phyloP scores from a whole-genome alignment of 768 basidiomycete genomes.

The Leccinum uliginosum region DNA sequence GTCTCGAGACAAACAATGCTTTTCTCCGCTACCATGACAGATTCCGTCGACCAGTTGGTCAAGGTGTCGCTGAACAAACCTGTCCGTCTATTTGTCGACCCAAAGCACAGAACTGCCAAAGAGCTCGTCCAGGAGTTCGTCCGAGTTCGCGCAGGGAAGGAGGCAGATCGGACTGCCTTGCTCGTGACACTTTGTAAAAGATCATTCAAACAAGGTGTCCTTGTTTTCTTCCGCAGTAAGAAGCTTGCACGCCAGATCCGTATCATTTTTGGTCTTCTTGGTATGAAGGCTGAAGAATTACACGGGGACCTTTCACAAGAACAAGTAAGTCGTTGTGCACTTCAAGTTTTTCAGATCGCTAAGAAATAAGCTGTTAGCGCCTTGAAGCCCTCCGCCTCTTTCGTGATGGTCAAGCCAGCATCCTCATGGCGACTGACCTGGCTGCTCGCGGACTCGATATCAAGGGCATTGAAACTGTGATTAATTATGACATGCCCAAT shows the following conservation, averaged over 20 bases:
- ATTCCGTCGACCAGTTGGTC: slow-evolving; percentile 90
- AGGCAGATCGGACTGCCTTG: slow-evolving; percentile 70
- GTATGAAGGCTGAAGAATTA: slow-evolving; percentile 86
- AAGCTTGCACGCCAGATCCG: slow-evolving; percentile 97
- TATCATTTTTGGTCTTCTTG: slow-evolving; percentile 84
- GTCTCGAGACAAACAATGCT: slow-evolving; percentile 92
- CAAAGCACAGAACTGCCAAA: slow-evolving; percentile 80
- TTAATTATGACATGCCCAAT: slow-evolving; percentile 98
- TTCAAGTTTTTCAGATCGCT: neutral
- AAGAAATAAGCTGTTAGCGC: slow-evolving; percentile 47
- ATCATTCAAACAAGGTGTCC: slow-evolving; percentile 77
- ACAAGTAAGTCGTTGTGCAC: slow-evolving; percentile 51
- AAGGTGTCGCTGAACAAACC: slow-evolving; percentile 91
- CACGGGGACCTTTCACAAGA: slow-evolving; percentile 97
- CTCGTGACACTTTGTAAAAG: slow-evolving; percentile 82
- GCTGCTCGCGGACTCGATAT: slow-evolving; percentile 96
- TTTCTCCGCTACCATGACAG: slow-evolving; percentile 99
- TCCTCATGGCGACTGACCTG: slow-evolving; percentile 92
- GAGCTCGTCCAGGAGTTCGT: slow-evolving; percentile 94
- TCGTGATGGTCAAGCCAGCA: slow-evolving; percentile 84
- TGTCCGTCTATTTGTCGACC: slow-evolving; percentile 92
- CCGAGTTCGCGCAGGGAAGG: slow-evolving; percentile 78
- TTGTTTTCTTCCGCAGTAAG: slow-evolving; percentile 95
- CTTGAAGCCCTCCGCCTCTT: slow-evolving; percentile 82
- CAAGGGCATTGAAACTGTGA: slow-evolving; percentile 94